phyloP scores from a whole-genome alignment of 208 protist species.

The Crithidia expoeki region DNA sequence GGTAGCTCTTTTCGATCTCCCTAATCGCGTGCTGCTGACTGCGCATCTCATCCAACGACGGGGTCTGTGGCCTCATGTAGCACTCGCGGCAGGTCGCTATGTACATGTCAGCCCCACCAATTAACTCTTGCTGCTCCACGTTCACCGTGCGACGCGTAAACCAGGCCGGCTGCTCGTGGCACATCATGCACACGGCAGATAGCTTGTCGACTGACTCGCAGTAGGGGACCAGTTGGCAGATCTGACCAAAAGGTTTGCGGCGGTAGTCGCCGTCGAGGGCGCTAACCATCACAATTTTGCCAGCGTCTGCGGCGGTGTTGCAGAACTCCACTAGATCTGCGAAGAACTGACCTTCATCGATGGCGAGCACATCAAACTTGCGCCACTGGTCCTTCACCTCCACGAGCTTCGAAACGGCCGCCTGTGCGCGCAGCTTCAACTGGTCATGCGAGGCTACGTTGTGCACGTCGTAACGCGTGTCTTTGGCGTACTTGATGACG shows the following conservation, averaged over 20 bases:
- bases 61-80: slow-evolving; percentile 45
- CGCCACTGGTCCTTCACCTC: slow-evolving; percentile 64
- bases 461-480: slow-evolving; percentile 85
- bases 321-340: slow-evolving; percentile 92
- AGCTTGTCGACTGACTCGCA: slow-evolving; percentile 93
- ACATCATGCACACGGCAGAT: slow-evolving; percentile 92
- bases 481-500: slow-evolving; percentile 93
- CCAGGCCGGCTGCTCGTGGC: slow-evolving; percentile 69
- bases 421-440: slow-evolving; percentile 60
- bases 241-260: slow-evolving; percentile 86
- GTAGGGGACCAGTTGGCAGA: slow-evolving; percentile 88
- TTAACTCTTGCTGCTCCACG: slow-evolving; percentile 76
- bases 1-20: slow-evolving; percentile 38
- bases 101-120: slow-evolving; percentile 95
- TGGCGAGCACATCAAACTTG: slow-evolving; percentile 90
- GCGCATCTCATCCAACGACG: slow-evolving; percentile 37
- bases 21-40: slow-evolving; percentile 32
- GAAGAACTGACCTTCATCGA: slow-evolving; percentile 96
- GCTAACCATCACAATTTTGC: slow-evolving; percentile 94
- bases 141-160: slow-evolving; percentile 88
- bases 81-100: slow-evolving; percentile 91
- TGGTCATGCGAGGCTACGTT: slow-evolving; percentile 88
- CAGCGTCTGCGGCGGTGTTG: slow-evolving; percentile 78
- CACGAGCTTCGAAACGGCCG: slow-evolving; percentile 55
- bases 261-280: slow-evolving; percentile 95